Evolutionary conservation across 768 basidiomycete genomes (phyloP).

Genomic region (Lactarius indigo): DNA sequence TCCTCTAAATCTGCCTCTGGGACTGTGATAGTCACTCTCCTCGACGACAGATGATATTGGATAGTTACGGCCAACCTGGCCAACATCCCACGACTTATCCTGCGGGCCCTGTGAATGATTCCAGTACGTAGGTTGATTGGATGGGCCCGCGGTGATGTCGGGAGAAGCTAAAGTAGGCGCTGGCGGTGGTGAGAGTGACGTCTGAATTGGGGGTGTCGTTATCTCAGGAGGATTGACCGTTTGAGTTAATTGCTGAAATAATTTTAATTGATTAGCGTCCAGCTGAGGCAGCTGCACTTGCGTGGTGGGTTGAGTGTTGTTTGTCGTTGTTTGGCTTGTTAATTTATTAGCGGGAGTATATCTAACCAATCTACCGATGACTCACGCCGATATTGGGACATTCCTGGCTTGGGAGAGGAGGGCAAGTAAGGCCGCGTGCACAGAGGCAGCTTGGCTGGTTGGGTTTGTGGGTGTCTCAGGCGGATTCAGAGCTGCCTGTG

Average conservation of each 20-base stretch:
- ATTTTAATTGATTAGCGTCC: slow-evolving; percentile 58
- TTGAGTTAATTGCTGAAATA: slow-evolving; percentile 74
- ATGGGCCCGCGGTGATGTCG: slow-evolving; percentile 14
- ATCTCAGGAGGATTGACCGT: slow-evolving; percentile 40
- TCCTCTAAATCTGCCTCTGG: slow-evolving; percentile 53
- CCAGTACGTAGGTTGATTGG: slow-evolving; percentile 10
- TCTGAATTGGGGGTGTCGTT: slow-evolving; percentile 1
- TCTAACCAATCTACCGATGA: slow-evolving; percentile 7
- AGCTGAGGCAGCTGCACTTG: slow-evolving; percentile 35
- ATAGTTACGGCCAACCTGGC: slow-evolving; percentile 56
- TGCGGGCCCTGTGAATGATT: slow-evolving; percentile 22
- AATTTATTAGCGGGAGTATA: not conserved
- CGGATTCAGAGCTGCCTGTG: slow-evolving; percentile 23
- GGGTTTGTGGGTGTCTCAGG: slow-evolving; percentile 33
- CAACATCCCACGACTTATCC: slow-evolving; percentile 51
- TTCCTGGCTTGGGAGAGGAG: slow-evolving; percentile 65
- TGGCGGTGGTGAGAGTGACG: slow-evolving; percentile 26
- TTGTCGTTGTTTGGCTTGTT: slow-evolving; percentile 65
- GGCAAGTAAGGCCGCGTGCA: slow-evolving; percentile 66
- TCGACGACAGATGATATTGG: slow-evolving; percentile 44
- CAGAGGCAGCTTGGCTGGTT: slow-evolving; percentile 32
- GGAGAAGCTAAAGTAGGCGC: slow-evolving; percentile 6
- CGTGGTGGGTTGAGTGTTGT: slow-evolving; percentile 38
- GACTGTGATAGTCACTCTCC: slow-evolving; percentile 49
- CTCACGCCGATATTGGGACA: slow-evolving; percentile 42